Base-by-base conservation (phyloP, 352 stramenopile genomes). In the Aphanomyces astaci region DNA sequence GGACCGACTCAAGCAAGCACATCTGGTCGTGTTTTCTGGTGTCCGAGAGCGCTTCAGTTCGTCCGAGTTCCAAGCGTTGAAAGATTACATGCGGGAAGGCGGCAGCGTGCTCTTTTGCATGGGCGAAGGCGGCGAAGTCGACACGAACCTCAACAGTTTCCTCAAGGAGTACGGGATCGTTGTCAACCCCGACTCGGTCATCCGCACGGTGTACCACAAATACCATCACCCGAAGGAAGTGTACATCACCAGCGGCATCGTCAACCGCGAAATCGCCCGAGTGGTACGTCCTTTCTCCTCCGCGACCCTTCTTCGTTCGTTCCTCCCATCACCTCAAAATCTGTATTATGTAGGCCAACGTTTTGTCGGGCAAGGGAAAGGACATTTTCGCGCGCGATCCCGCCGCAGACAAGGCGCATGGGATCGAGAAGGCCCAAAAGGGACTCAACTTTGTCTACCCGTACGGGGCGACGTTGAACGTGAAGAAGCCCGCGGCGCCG, bases 171-270 rank as follows among this genome's bases (percentile, higher is more conserved):
- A 83, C 49, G 87, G 87, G n/a, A 94, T 96, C 54, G 88, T 82
- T 53, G 75, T 94, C 55, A 94, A 96, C 55, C 73, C 79, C 22
- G 92, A 98, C 67, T 83, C 79, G 17, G 90, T 98, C 3, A 92
- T 97, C 32, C 80, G 94, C 48, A 96, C 89, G 13, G 89, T 97
- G 27, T 98, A 98, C 73, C 90, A 98, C 80, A 98, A 98, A 75
- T 98, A 98, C 70, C 82, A 97, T 46, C 95, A 98, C 69, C 95
- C 95, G 1, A 98, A 98, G 69, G 94, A 98, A 73, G 93, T 95
- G 24, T 84, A 98, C 60, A 94, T 98, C 31, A 92, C 88, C 1
- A 97, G 96, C 63, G 95, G 95, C 54, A 83, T 98, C 40, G 80
- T 98, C 9, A 96, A 98, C 71, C 81, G 88, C 33, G 90, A 97